Evolutionary conservation across 306 rosid genomes (phyloP).

Genomic region (Leucaena leucocephala): DNA sequence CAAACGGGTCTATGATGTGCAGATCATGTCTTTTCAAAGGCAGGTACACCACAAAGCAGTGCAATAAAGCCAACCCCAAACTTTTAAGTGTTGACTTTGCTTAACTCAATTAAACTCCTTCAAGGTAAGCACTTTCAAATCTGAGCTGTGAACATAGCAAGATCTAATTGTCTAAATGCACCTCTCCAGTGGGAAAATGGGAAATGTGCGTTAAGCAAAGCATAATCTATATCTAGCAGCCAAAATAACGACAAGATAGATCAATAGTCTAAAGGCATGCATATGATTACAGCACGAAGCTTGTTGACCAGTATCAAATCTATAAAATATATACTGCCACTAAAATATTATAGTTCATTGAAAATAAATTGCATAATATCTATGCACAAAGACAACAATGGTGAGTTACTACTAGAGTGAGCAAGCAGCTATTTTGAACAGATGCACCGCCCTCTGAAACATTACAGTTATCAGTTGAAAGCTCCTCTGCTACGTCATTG

Average conservation of each 20-base stretch:
- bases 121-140: neutral
- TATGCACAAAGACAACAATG: constrained; percentile 30
- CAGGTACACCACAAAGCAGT: neutral
- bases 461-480: constrained; percentile 44
- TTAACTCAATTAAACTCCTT: constrained; percentile 1
- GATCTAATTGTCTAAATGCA: constrained; percentile 4
- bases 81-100: neutral
- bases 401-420: constrained; percentile 63
- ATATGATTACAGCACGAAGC: constrained; percentile 13
- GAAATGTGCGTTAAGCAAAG: neutral
- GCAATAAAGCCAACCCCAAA: constrained; percentile 10
- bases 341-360: neutral
- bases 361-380: neutral
- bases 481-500: constrained; percentile 42
- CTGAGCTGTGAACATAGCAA: constrained; percentile 2
- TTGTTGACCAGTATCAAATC: constrained; percentile 15
- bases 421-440: constrained; percentile 62
- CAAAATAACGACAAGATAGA: constrained; percentile 20
- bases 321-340: constrained; percentile 10
- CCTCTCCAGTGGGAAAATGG: constrained; percentile 24
- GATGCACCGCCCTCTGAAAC: constrained; percentile 39
- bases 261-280: constrained; percentile 20
- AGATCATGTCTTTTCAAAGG: neutral
- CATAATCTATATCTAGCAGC: constrained; percentile 12
- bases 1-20: neutral